These are phyloP conservation scores for Talaromyces ruber DNA, from an alignment of 495 filamentous ascomycete genomes.

Conservation along the genomic window DNA sequence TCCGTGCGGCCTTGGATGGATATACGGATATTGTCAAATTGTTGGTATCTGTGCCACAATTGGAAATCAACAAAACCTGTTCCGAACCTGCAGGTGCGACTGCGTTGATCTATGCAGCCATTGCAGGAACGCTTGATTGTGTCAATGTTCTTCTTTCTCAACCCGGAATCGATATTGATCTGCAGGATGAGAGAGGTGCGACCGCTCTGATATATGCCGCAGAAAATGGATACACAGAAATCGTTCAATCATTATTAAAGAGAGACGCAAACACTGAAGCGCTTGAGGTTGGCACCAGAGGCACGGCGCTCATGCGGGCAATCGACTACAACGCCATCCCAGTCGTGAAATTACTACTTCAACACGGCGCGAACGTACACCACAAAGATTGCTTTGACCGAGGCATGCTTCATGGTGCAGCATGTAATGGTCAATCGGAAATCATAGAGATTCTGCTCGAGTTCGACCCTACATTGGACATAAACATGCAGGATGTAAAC, in stretches of 20 bases:
- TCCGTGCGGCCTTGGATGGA: neutral
- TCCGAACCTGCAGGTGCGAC: neutral
- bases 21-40: neutral
- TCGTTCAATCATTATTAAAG: neutral
- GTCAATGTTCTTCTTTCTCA: neutral
- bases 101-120: neutral
- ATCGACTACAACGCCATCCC: neutral
- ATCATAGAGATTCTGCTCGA: conserved; percentile 2
- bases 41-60: neutral
- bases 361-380: neutral
- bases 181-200: neutral
- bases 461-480: neutral
- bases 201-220: neutral
- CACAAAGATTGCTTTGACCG: neutral
- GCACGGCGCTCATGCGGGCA: neutral
- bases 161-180: neutral
- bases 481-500: neutral
- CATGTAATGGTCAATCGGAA: neutral
- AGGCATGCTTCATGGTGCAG: conserved; percentile 1
- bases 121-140: neutral
- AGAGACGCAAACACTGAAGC: neutral
- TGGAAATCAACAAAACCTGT: neutral
- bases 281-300: neutral
- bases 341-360: neutral
- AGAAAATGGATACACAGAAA: neutral